Base-by-base conservation (phyloP, 163 green algal genomes). In the Coccomyxa subellipsoidea region DNA sequence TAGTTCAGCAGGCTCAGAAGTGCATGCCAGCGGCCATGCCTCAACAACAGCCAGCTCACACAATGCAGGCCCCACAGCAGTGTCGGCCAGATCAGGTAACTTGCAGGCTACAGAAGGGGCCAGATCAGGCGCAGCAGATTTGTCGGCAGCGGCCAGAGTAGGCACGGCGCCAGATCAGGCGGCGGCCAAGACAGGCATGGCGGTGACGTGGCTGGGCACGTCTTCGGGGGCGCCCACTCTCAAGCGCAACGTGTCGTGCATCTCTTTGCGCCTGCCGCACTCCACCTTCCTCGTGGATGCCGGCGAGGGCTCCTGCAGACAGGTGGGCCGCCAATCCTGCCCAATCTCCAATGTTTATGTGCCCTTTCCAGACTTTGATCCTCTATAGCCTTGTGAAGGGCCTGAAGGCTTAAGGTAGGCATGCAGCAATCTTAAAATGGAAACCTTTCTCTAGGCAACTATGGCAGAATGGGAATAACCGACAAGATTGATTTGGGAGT, bases 191-290 rank as follows among this genome's bases (percentile, higher is more conserved):
- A 73, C 66, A 73, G 66, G 66, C 66, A 34, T 98, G 73, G 81
- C 91, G 10, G 88, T 98, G 31, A 97, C 92, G 0, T 99, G 94
- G 91, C 89, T 99, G 54, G 96, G 96, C 54, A 99, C 96, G 7
- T 96, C 92, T 23, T 95, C 89, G 29, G 94, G 95, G 40, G 83
- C 87, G 0, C 96, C 96, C 31, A 98, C 92, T 3, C 72, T 86
- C 0, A 82, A 89, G 35, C 90, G 95, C 76, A 98, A 97, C 85
- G 93, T 97, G 29, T 94, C 89, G 77, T 94, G 90, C 85, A 94
- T 94, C 25, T 80, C 90, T 32, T 69, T 97, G 38, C 82, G 90
- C 23, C 38, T 76, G 29, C 66, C 76, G 34, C 8, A 82, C 7
- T 27, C 69, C 12, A 81, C 90, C 7, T 92, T 89, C 75, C 77